These are phyloP conservation scores for Amanita muscaria DNA, from an alignment of 768 basidiomycete species.

Conservation along the genomic window DNA sequence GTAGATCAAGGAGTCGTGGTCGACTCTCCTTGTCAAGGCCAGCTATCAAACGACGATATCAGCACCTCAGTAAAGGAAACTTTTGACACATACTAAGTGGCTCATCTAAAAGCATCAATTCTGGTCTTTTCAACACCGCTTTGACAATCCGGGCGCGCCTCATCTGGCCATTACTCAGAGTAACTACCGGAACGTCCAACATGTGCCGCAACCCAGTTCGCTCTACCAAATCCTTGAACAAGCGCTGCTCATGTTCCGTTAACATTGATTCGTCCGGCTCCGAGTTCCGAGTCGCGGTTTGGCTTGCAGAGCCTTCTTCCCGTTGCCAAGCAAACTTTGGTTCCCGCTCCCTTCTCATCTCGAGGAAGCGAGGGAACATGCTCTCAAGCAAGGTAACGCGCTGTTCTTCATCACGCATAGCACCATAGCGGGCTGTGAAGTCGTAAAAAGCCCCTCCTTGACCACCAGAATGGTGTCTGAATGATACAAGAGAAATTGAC, in stretches of 20 bases:
- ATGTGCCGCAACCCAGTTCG: conserved; percentile 50
- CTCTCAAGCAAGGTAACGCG: conserved; percentile 65
- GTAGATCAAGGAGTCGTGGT: conserved; percentile 42
- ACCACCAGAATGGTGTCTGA: conserved; percentile 47
- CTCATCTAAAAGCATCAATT: conserved; percentile 82
- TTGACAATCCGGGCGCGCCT: conserved; percentile 76
- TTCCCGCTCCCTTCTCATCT: conserved; percentile 17
- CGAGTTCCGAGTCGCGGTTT: too few species aligned
- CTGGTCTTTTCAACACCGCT: conserved; percentile 61
- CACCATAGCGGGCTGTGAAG: conserved; percentile 88
- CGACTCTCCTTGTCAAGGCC: conserved; percentile 66
- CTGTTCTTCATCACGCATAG: conserved; percentile 72
- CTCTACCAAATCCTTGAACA: conserved; percentile 47
- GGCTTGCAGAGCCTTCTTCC: conserved; percentile 7
- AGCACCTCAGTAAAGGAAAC: background rate
- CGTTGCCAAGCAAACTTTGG: conserved; percentile 10
- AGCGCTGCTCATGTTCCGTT: conserved; percentile 18
- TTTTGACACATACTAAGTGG: conserved; percentile 58
- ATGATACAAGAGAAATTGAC: conserved; percentile 51
- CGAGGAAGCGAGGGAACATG: conserved; percentile 47
- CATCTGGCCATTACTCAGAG: conserved; percentile 89
- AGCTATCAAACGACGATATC: conserved; percentile 35
- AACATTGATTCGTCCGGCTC: conserved; percentile 15
- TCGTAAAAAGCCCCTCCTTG: conserved; percentile 74
- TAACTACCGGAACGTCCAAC: conserved; percentile 78